These are phyloP conservation scores for Austroboletus eburneus DNA, from an alignment of 768 basidiomycete genomes.

Conservation along the genomic window DNA sequence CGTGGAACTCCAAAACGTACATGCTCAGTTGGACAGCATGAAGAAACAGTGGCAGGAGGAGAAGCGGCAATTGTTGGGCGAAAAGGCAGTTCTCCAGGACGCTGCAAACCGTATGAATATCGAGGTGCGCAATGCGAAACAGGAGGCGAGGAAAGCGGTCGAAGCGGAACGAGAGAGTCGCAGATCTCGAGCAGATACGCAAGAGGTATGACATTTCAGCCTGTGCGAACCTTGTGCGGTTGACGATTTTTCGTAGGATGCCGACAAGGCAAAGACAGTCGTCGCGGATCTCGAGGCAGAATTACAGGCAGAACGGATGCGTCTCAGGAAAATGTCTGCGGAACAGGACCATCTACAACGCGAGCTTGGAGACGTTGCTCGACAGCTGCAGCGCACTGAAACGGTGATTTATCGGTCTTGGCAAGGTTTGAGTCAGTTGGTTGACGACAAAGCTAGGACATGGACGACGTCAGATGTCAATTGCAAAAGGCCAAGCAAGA, in stretches of 20 bases:
- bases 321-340: slow-evolving; percentile 55
- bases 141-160: slow-evolving; percentile 49
- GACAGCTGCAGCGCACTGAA: slow-evolving; percentile 68
- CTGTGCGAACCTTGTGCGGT: neutral
- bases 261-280: slow-evolving; percentile 59
- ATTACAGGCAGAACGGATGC: slow-evolving; percentile 65
- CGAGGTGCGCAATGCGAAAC: slow-evolving; percentile 55
- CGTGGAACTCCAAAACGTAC: slow-evolving; percentile 56
- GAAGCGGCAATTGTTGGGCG: slow-evolving; percentile 55
- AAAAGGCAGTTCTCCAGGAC: slow-evolving; percentile 71
- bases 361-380: slow-evolving; percentile 60
- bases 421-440: neutral
- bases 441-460: slow-evolving; percentile 49
- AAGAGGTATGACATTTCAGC: slow-evolving; percentile 43
- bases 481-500: slow-evolving; percentile 67
- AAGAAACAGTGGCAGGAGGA: slow-evolving; percentile 71
- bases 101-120: slow-evolving; percentile 61
- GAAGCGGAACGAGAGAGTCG: slow-evolving; percentile 52
- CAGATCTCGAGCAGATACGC: slow-evolving; percentile 44
- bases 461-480: slow-evolving; percentile 71
- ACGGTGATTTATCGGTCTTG: slow-evolving; percentile 37
- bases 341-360: slow-evolving; percentile 62
- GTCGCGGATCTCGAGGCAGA: slow-evolving; percentile 69
- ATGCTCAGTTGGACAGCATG: slow-evolving; percentile 58
- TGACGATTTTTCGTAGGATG: slow-evolving; percentile 45